Percentiles rank a stretch among this genome's conserved stretches.
Conservation (phyloP, 768 basidiomycete species). For the Termitomyces sp. region DNA sequence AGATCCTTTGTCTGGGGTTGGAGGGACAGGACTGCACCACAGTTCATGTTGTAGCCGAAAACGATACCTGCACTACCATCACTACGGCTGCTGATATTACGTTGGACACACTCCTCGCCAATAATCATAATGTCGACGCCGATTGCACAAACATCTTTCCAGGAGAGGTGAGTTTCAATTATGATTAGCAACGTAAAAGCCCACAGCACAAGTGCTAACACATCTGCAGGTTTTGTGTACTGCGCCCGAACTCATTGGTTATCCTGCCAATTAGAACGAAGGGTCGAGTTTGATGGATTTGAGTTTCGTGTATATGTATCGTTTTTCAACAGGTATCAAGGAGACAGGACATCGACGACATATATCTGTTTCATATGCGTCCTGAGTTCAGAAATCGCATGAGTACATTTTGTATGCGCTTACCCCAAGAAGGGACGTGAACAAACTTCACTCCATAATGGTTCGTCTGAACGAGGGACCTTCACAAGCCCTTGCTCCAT, state of each 20-base stretch:
- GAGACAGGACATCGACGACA: too few species aligned
- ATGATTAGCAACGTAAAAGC: background rate
- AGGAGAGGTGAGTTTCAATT: conserved; percentile 39
- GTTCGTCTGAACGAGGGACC: too few species aligned
- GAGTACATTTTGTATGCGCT: background rate
- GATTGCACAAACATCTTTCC: conserved; percentile 51
- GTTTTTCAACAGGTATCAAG: background rate
- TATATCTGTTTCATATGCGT: background rate
- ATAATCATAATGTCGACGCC: conserved; percentile 61
- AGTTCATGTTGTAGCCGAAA: conserved; percentile 38
- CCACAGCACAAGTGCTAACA: background rate
- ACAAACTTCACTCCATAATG: background rate
- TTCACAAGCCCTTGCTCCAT: background rate
- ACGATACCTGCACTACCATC: conserved; percentile 49
- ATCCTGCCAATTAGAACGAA: background rate
- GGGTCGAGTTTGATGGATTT: too few species aligned
- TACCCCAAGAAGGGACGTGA: background rate
- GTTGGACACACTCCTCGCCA: conserved; percentile 40
- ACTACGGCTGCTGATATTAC: conserved; percentile 34
- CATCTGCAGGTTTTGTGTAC: conserved; percentile 10
- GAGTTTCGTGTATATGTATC: background rate
- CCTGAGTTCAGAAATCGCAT: background rate
- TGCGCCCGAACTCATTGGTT: background rate
- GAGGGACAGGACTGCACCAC: conserved; percentile 49
- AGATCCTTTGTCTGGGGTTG: conserved; percentile 54